Evolutionary conservation across 352 stramenopile species (phyloP).

Genomic region (Blastocystis sp.): DNA sequence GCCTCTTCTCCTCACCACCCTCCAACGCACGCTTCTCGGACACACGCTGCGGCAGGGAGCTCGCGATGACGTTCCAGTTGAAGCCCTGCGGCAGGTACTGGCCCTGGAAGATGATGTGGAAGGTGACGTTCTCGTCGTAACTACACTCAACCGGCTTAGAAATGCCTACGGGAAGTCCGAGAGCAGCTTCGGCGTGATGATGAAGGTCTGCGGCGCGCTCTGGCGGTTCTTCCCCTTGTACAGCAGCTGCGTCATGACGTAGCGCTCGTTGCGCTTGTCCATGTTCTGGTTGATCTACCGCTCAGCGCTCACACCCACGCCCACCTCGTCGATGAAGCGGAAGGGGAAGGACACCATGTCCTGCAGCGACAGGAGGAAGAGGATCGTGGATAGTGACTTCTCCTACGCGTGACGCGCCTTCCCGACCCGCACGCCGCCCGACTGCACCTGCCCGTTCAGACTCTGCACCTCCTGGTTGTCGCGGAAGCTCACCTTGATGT

Average conservation of each 20-base stretch:
- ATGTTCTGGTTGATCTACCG: constrained; percentile 85
- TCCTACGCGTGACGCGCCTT: constrained; percentile 72
- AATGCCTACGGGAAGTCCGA: constrained; percentile 75
- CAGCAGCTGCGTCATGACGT: constrained; percentile 82
- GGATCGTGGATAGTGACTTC: constrained; percentile 82
- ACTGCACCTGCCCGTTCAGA: constrained; percentile 79
- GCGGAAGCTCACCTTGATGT: constrained; percentile 82
- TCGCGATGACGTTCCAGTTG: constrained; percentile 16
- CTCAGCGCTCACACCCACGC: neutral
- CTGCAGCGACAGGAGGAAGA: constrained; percentile 86
- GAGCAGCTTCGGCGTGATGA: constrained; percentile 86
- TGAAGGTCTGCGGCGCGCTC: constrained; percentile 79
- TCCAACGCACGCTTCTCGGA: neutral
- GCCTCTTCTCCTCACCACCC: neutral
- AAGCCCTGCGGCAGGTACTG: constrained; percentile 43
- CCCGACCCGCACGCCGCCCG: constrained; percentile 74
- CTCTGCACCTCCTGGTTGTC: constrained; percentile 75
- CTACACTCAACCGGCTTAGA: constrained; percentile 75
- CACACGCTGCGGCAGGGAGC: too few species aligned
- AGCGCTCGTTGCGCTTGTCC: constrained; percentile 82
- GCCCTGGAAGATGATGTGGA: constrained; percentile 83
- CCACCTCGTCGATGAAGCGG: constrained; percentile 80
- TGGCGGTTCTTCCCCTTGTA: constrained; percentile 72
- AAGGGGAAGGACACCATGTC: constrained; percentile 80
- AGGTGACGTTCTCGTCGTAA: constrained; percentile 77